Percentiles rank a stretch among this genome's conserved stretches.
Conservation (phyloP, 306 rosid genomes). For the Alnus glutinosa region DNA sequence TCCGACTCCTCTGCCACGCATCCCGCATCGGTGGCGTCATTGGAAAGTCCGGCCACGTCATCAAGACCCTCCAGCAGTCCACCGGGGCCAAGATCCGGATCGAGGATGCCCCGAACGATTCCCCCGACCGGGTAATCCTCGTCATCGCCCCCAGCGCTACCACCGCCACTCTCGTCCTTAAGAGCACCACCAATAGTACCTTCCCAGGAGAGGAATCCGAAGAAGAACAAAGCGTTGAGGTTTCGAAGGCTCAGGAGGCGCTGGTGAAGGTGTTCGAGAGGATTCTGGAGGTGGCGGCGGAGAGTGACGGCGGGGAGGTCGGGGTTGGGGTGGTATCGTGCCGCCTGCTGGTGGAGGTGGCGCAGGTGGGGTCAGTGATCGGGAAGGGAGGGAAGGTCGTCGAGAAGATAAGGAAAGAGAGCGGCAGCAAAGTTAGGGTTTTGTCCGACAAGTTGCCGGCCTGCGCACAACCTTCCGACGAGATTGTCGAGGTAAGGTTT, state of each 20-base stretch:
- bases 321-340: constrained; percentile 71
- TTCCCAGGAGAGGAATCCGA: constrained; percentile 3
- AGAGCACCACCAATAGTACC: background rate
- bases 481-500: constrained; percentile 74
- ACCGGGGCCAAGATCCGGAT: constrained; percentile 90
- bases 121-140: constrained; percentile 69
- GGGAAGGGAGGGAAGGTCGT: constrained; percentile 96
- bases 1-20: constrained; percentile 87
- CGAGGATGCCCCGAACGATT: constrained; percentile 65
- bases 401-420: constrained; percentile 84
- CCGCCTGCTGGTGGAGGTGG: constrained; percentile 62
- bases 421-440: constrained; percentile 72
- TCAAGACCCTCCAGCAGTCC: constrained; percentile 69
- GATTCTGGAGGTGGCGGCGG: constrained; percentile 91
- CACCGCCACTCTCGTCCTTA: constrained; percentile 30
- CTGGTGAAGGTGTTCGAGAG: constrained; percentile 81
- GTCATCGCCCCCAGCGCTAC: constrained; percentile 48
- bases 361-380: constrained; percentile 75
- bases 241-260: constrained; percentile 87
- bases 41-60: constrained; percentile 79
- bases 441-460: constrained; percentile 64
- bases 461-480: constrained; percentile 62
- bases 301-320: constrained; percentile 58
- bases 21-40: constrained; percentile 92
- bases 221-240: constrained; percentile 36